These are phyloP conservation scores for Phenoliferia sp. DNA, from an alignment of 1,284 basidiomycete genomes.

Conservation along the genomic window DNA sequence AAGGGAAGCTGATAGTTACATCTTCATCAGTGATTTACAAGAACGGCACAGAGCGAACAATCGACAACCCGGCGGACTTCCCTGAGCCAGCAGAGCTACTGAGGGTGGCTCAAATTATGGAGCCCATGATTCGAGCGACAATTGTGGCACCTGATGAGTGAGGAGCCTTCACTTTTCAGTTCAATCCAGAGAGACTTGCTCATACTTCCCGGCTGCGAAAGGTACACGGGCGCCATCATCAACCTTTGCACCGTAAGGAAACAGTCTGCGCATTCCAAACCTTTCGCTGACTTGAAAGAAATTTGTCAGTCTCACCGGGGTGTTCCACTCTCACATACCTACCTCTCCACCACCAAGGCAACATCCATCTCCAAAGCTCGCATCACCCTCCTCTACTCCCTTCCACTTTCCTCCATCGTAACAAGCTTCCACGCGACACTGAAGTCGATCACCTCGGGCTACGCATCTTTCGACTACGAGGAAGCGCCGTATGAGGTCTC, in stretches of 20 bases:
- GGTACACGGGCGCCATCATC: constrained; percentile 59
- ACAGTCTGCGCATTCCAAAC: too few relatives aligned
- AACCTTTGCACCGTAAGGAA: constrained; percentile 64
- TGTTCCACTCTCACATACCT: constrained; percentile 33
- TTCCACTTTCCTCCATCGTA: constrained; percentile 73
- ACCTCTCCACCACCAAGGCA: constrained; percentile 58
- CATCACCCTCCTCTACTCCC: constrained; percentile 66
- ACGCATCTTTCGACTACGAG: constrained; percentile 58
- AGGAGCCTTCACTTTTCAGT: not conserved
- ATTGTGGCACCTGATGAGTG: constrained; percentile 33
- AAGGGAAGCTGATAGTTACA: too few relatives aligned
- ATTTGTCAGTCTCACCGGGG: constrained; percentile 33
- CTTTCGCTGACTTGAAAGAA: not conserved
- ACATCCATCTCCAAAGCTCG: constrained; percentile 56
- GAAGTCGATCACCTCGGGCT: constrained; percentile 50
- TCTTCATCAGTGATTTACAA: constrained; percentile 67
- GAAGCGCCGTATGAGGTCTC: constrained; percentile 76
- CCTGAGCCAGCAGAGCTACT: constrained; percentile 65
- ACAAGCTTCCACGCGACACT: constrained; percentile 89
- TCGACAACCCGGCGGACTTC: constrained; percentile 91
- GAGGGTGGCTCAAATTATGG: constrained; percentile 70
- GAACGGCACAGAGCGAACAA: constrained; percentile 57
- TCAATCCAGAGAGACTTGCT: not conserved
- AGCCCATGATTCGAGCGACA: constrained; percentile 57
- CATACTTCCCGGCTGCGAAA: not conserved